Evolutionary conservation across 2,329 filamentous ascomycete genomes (phyloP).

Genomic region (Penicillium sp.): DNA sequence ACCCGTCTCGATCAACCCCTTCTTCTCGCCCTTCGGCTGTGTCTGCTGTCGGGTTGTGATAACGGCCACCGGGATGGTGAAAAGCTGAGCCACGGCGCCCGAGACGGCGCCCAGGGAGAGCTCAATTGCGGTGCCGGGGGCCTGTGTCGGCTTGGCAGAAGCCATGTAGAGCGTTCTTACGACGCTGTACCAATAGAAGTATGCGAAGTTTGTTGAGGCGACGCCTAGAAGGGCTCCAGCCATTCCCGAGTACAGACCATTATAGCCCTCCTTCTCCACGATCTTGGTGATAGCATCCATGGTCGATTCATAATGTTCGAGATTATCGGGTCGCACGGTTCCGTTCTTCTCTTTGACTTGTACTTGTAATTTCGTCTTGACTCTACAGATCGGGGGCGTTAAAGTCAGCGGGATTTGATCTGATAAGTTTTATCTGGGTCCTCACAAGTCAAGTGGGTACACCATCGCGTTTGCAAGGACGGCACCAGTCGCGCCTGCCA

Average conservation of each 20-base stretch:
- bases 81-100: slow-evolving; percentile 87
- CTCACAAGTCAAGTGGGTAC: slow-evolving; percentile 95
- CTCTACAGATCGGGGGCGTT: slow-evolving; percentile 51
- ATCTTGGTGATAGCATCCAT: slow-evolving; percentile 88
- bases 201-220: slow-evolving; percentile 96
- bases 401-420: slow-evolving; percentile 12
- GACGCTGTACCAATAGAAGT: slow-evolving; percentile 98
- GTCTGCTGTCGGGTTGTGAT: slow-evolving; percentile 96
- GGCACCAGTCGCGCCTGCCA: slow-evolving; percentile 88
- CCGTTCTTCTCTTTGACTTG: slow-evolving; percentile 68
- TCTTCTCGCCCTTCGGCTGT: slow-evolving; percentile 76
- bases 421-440: slow-evolving; percentile 12
- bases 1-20: slow-evolving; percentile 82
- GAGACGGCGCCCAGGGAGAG: slow-evolving; percentile 80
- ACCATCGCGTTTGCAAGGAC: slow-evolving; percentile 93
- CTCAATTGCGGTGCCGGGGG: slow-evolving; percentile 78
- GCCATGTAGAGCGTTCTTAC: slow-evolving; percentile 76
- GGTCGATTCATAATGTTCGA: slow-evolving; percentile 79
- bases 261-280: slow-evolving; percentile 70
- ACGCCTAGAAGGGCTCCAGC: slow-evolving; percentile 83
- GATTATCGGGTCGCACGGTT: slow-evolving; percentile 43
- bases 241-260: slow-evolving; percentile 86
- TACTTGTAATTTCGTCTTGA: slow-evolving; percentile 94
- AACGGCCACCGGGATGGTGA: slow-evolving; percentile 94
- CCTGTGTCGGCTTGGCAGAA: slow-evolving; percentile 54